Evolutionary conservation across 768 basidiomycete species (phyloP).

Genomic region (Tephrocybe sp.): DNA sequence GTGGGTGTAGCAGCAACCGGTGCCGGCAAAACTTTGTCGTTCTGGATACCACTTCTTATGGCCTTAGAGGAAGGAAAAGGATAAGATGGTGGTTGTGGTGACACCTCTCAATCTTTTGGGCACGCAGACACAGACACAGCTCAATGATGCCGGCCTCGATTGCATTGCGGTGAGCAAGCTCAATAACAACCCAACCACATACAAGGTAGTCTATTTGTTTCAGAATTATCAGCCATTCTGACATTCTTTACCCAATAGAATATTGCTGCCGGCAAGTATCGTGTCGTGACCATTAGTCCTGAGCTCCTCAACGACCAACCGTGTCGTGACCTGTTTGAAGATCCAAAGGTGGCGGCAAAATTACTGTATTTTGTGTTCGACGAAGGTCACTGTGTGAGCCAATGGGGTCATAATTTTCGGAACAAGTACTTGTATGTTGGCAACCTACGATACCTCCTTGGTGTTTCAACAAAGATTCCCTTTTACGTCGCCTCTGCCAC

Average conservation of each 20-base stretch:
- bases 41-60: too few relatives aligned
- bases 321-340: not conserved
- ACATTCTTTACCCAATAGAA: not conserved
- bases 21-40: too few relatives aligned
- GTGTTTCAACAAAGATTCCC: not conserved
- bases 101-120: slow-evolving; percentile 25
- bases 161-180: slow-evolving; percentile 17
- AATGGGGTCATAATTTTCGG: slow-evolving; percentile 1
- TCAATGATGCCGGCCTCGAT: slow-evolving; percentile 7
- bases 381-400: slow-evolving; percentile 11
- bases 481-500: not conserved
- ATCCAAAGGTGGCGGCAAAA: slow-evolving; percentile 9
- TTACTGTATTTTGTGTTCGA: slow-evolving; percentile 10
- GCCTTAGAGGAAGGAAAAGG: too few relatives aligned
- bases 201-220: slow-evolving; percentile 13
- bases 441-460: not conserved
- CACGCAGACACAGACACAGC: slow-evolving; percentile 15
- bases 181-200: slow-evolving; percentile 12
- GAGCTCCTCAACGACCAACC: slow-evolving; percentile 21
- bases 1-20: too few relatives aligned
- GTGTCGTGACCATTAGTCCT: slow-evolving; percentile 3
- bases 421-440: not conserved
- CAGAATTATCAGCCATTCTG: not conserved
- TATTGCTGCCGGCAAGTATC: slow-evolving; percentile 1
- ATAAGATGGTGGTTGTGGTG: slow-evolving; percentile 25